These are phyloP conservation scores for Hansfordia pulvinata DNA, from an alignment of 2,329 filamentous ascomycete species.

Conservation along the genomic window DNA sequence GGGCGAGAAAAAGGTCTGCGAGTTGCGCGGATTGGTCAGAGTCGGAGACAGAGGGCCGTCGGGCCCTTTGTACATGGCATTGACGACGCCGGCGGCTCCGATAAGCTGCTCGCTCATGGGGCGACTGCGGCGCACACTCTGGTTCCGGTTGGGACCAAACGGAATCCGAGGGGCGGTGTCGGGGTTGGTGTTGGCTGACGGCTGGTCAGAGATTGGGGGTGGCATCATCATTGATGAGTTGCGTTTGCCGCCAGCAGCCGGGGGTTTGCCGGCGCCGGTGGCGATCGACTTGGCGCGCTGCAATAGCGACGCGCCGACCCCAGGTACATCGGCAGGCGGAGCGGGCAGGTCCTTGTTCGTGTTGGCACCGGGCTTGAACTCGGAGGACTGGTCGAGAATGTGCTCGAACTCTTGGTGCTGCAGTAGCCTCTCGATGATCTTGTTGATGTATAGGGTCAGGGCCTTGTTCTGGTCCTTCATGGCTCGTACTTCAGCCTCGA, in stretches of 20 bases:
- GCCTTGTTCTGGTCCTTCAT: conserved; percentile 95
- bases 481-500: conserved; percentile 67
- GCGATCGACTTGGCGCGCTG: conserved; percentile 50
- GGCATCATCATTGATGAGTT: too few species aligned
- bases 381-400: conserved; percentile 71
- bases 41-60: conserved; percentile 49
- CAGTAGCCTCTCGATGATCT: conserved; percentile 90
- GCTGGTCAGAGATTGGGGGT: conserved; percentile 36
- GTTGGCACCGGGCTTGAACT: conserved; percentile 40
- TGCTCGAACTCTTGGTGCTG: conserved; percentile 92
- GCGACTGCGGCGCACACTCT: conserved; percentile 37
- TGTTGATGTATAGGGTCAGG: conserved; percentile 94
- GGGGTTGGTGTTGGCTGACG: conserved; percentile 45
- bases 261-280: conserved; percentile 20
- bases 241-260: conserved; percentile 21
- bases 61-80: conserved; percentile 77
- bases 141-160: conserved; percentile 41
- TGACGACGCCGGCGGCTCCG: conserved; percentile 57
- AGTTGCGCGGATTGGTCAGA: conserved; percentile 42
- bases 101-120: conserved; percentile 53
- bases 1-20: conserved; percentile 47
- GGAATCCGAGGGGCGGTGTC: conserved; percentile 66
- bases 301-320: conserved; percentile 32
- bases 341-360: conserved; percentile 77
- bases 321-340: conserved; percentile 45